phyloP scores from a whole-genome alignment of 352 stramenopile genomes.

The Phytopythium mirpurense region DNA sequence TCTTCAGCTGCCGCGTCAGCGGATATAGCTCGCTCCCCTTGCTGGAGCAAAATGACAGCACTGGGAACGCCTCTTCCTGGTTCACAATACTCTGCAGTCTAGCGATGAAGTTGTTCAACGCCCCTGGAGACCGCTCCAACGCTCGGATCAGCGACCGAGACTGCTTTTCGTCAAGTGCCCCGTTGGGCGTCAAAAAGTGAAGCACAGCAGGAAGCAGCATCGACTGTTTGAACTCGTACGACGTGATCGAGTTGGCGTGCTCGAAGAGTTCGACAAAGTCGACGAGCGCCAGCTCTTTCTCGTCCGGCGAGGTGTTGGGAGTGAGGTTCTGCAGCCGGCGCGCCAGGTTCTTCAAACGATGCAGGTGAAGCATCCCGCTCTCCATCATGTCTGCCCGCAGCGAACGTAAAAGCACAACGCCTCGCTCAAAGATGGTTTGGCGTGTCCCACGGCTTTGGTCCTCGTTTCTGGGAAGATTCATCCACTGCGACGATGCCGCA shows the following conservation, averaged over 20 bases:
- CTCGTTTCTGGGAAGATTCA: conserved; percentile 14
- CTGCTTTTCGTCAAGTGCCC: conserved; percentile 27
- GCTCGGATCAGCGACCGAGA: conserved; percentile 29
- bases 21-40: conserved; percentile 78
- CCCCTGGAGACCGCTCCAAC: conserved; percentile 41
- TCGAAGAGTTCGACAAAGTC: conserved; percentile 78
- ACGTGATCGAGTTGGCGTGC: conserved; percentile 70
- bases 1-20: conserved; percentile 63
- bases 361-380: conserved; percentile 68
- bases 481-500: conserved; percentile 28
- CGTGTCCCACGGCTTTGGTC: conserved; percentile 5
- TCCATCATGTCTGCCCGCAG: conserved; percentile 65
- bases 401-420: conserved; percentile 42
- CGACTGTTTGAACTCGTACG: conserved; percentile 83
- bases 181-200: conserved; percentile 35
- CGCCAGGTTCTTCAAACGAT: conserved; percentile 69
- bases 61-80: conserved; percentile 60
- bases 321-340: conserved; percentile 47
- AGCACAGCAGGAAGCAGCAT: conserved; percentile 62
- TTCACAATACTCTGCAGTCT: conserved; percentile 73
- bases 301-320: conserved; percentile 14
- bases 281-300: conserved; percentile 52
- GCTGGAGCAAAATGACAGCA: conserved; percentile 52
- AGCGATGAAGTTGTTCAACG: conserved; percentile 50
- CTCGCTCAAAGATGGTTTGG: conserved; percentile 53